Evolutionary conservation across 2,329 filamentous ascomycete species (phyloP), one percentile per base, ranked within the genome.

Genomic region (Thelonectria blattea): DNA sequence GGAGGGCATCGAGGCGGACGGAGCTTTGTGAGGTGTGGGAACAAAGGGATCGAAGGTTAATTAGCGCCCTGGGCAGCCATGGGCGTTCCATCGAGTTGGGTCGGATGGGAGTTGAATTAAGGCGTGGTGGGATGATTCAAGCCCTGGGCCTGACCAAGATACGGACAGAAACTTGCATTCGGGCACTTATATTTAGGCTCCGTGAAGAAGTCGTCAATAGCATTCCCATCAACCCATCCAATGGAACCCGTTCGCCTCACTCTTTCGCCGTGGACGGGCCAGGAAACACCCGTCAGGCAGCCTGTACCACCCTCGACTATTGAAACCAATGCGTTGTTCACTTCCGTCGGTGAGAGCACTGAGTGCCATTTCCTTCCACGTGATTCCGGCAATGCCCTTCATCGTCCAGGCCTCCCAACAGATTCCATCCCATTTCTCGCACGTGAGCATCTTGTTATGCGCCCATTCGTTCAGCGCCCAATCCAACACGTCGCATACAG

Each of bases 371-470:
- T n/a, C n/a, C 57, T 54, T 52, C 39, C 54, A 39, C 42, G 42
- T 46, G 24, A 24, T 48, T 53, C 50, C 42, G 32, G 17, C 43
- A 27, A 15, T 58, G 27, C 27, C 27, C 27, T 58, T 41, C 47
- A 43, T 58, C 18, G 17, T 22, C 34, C 5, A 24, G 20, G 22
- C 15, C 45, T 10, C 22, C 45, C 27, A 14, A 6, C 39, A 52
- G 17, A 34, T 46, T 47, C 24, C 56, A 22, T 43, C n/a, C 39
- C 58, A 52, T 42, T 49, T 43, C n/a, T 55, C 50, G 34, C 59
- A 61, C 59, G 55, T 61, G 59, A 61, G 59, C 55, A 15, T 6
- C 18, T 41, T 15, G 10, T 24, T 37, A 52, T 61, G 59, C 55
- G 55, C 32, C 59, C 55, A 61, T 43, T 61, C 55, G 54, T 41